Evolutionary conservation across 345 rosid genomes (phyloP).

Genomic region (Bruguiera gymnorhiza): DNA sequence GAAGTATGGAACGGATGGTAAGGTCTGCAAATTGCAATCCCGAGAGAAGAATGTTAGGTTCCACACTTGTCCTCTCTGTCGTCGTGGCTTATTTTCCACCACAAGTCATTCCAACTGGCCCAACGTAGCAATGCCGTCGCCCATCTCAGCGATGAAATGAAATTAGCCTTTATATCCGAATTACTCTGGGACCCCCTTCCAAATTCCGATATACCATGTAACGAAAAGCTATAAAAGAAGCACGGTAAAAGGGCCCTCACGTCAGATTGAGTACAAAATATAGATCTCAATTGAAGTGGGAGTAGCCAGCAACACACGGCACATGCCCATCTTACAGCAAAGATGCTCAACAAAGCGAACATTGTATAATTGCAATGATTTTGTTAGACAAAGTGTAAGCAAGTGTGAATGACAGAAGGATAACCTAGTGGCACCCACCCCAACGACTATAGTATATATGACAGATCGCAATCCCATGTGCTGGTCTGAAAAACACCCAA

Average conservation of each 20-base stretch:
- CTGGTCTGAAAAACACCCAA: not conserved
- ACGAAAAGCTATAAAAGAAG: not conserved
- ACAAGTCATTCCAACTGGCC: too few species aligned
- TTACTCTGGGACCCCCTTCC: not conserved
- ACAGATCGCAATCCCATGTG: conserved; percentile 12
- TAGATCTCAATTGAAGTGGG: not conserved
- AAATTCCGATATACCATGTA: not conserved
- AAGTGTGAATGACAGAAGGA: conserved; percentile 10
- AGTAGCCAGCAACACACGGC: conserved; percentile 2
- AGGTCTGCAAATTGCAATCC: too few species aligned
- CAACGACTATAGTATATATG: conserved; percentile 4
- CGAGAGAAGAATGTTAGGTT: too few species aligned
- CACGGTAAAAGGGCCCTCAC: not conserved
- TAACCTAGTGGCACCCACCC: conserved; percentile 10
- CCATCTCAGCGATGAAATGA: too few species aligned
- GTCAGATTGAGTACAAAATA: not conserved
- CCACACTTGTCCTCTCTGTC: too few species aligned
- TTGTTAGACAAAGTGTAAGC: conserved; percentile 25
- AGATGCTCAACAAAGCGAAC: conserved; percentile 8
- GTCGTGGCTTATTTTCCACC: too few species aligned
- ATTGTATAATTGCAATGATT: conserved; percentile 27
- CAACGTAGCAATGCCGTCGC: too few species aligned
- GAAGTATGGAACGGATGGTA: too few species aligned
- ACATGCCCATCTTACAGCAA: conserved; percentile 5
- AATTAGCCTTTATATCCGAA: not conserved